Conservation (phyloP, 352 stramenopile species). For the Paralagenidium karlingii region DNA sequence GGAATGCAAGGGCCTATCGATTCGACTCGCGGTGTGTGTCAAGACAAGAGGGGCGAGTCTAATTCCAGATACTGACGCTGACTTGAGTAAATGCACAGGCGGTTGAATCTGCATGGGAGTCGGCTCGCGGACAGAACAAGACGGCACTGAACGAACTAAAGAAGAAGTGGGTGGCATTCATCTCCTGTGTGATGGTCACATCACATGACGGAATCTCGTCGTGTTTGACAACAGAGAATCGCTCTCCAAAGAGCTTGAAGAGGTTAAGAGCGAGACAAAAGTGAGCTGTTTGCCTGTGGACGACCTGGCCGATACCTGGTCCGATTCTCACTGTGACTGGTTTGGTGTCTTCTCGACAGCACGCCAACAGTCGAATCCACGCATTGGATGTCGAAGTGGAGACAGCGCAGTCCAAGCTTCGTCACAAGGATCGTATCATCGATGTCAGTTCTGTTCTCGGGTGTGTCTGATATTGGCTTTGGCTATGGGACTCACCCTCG, state of each 20-base stretch:
- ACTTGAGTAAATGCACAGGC: conserved; percentile 19
- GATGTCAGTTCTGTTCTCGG: conserved; percentile 10
- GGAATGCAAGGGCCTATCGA: conserved; percentile 49
- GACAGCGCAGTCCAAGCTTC: conserved; percentile 57
- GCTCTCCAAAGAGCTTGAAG: conserved; percentile 50
- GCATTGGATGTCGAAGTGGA: conserved; percentile 63
- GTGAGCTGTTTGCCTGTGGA: conserved; percentile 4
- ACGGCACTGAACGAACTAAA: conserved; percentile 64
- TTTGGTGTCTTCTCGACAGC: conserved; percentile 8
- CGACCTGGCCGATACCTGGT: not conserved
- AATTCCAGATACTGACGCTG: not conserved
- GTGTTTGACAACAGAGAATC: conserved; percentile 18
- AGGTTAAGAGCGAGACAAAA: conserved; percentile 53
- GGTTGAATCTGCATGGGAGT: conserved; percentile 68
- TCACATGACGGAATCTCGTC: not conserved
- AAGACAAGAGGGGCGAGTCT: too few relatives aligned
- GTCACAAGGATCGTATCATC: conserved; percentile 54
- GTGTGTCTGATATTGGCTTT: not conserved
- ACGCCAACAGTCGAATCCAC: conserved; percentile 59
- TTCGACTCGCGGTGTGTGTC: conserved; percentile 38
- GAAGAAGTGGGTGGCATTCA: conserved; percentile 28
- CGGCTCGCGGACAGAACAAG: conserved; percentile 67
- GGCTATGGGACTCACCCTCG: too few relatives aligned
- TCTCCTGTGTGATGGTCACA: not conserved
- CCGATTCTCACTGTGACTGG: too few relatives aligned